phyloP scores from a whole-genome alignment of 2,329 filamentous ascomycete genomes.

The Sclerotinia glacialis region DNA sequence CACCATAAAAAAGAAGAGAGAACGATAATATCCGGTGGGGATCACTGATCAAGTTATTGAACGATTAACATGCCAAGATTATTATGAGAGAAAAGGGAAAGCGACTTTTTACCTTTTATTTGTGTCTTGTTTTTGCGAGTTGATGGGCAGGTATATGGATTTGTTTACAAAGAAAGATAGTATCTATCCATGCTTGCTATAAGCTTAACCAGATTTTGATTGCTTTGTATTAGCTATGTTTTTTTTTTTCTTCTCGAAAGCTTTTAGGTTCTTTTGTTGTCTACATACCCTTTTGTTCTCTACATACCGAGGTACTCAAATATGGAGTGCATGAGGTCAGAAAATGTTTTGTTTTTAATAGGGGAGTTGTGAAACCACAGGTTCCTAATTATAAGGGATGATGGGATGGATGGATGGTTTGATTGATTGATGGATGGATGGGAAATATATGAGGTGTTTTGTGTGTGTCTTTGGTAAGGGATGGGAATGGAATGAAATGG shows the following conservation, averaged over 20 bases:
- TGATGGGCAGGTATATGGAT: constrained; percentile 10
- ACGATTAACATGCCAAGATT: constrained; percentile 24
- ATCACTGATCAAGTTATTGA: constrained; percentile 15
- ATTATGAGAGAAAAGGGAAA: constrained; percentile 21
- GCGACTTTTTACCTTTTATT: constrained; percentile 17
- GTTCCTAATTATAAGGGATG: constrained; percentile 2
- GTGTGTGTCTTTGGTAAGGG: neutral
- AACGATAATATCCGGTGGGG: constrained; percentile 12
- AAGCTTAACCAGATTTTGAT: constrained; percentile 23
- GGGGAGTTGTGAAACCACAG: constrained; percentile 1
- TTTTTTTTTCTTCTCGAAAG: neutral
- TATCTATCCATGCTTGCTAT: constrained; percentile 20
- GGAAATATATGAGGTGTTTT: constrained; percentile 7
- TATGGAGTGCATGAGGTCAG: constrained; percentile 6
- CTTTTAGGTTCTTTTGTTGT: neutral
- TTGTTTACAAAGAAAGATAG: constrained; percentile 13
- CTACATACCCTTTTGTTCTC: constrained; percentile 4
- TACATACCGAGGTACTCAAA: constrained; percentile 9
- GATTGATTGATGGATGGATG: constrained; percentile 11
- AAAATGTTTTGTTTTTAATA: constrained; percentile 16
- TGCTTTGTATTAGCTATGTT: constrained; percentile 23
- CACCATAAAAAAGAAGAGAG: constrained; percentile 18
- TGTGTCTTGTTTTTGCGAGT: constrained; percentile 16
- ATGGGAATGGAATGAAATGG: neutral
- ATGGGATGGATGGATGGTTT: constrained; percentile 10